phyloP scores from a whole-genome alignment of 345 rosid genomes.

The Citrus glauca region DNA sequence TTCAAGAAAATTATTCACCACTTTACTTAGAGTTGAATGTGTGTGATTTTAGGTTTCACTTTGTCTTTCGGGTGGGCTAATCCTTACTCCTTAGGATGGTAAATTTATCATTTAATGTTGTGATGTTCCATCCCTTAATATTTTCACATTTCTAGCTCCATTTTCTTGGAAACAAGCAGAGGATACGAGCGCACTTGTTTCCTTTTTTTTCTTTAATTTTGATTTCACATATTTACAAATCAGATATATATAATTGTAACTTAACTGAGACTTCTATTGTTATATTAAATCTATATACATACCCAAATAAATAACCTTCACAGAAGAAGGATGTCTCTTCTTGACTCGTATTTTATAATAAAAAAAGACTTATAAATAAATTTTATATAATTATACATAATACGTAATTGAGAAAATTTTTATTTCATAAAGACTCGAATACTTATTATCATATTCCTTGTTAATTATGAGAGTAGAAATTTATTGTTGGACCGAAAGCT shows the following conservation, averaged over 20 bases:
- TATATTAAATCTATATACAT: too few relatives aligned
- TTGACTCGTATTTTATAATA: too few relatives aligned
- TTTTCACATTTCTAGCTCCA: not conserved
- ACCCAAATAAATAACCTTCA: accelerated
- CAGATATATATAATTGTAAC: too few relatives aligned
- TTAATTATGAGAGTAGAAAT: too few relatives aligned
- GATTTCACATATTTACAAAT: too few relatives aligned
- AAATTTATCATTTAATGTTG: not conserved
- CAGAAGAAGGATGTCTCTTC: accelerated
- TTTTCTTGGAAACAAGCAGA: not conserved
- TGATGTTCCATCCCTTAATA: not conserved
- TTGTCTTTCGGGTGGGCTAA: not conserved
- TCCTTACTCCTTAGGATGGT: not conserved
- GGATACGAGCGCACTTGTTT: not conserved
- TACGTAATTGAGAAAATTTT: too few relatives aligned
- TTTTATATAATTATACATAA: too few relatives aligned
- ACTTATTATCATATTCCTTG: accelerated
- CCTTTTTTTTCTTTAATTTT: not conserved
- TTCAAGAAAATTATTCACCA: too few relatives aligned
- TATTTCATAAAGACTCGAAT: accelerated
- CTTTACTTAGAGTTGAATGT: too few relatives aligned
- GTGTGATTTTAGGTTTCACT: not conserved
- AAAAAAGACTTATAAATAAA: too few relatives aligned
- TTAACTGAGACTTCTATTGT: accelerated
- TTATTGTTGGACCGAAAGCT: accelerated